These are phyloP conservation scores for Myxozyma sirexii DNA, from an alignment of 805 yeast species.

Conservation along the genomic window DNA sequence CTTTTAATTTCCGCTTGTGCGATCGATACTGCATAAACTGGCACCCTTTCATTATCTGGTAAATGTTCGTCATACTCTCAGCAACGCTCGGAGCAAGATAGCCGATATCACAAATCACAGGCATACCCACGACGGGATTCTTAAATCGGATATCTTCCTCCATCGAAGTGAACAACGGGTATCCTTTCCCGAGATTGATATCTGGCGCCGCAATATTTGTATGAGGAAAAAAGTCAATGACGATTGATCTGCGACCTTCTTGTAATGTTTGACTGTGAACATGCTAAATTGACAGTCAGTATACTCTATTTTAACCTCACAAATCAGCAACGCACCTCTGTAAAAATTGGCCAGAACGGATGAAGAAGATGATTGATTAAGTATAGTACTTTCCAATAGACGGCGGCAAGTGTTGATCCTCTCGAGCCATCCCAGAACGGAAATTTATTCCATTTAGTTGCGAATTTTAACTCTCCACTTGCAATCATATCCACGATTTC, in stretches of 20 bases:
- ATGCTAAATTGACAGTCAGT: no score
- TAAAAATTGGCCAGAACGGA: conserved; percentile 14
- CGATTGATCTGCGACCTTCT: not conserved
- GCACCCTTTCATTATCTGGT: conserved; percentile 10
- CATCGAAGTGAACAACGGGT: conserved; percentile 5
- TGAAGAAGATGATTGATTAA: conserved; percentile 6
- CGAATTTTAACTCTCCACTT: not conserved
- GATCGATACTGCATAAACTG: conserved; percentile 2
- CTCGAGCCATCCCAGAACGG: not conserved
- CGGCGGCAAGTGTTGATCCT: conserved; percentile 3
- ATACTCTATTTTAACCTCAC: no score
- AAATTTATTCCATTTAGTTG: not conserved
- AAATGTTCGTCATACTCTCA: not conserved
- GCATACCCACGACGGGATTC: conserved; percentile 14
- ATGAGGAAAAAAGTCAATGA: conserved; percentile 5
- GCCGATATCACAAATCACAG: conserved; percentile 12
- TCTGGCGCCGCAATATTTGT: conserved; percentile 24
- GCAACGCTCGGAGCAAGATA: not conserved
- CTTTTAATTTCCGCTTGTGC: not conserved
- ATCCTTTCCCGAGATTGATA: conserved; percentile 2
- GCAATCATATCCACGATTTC: not conserved
- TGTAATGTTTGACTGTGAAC: not conserved
- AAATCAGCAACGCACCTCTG: no score
- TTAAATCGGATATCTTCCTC: conserved; percentile 7
- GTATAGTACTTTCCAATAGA: conserved; percentile 4